These are phyloP conservation scores for Debaryomyces hansenii DNA, from an alignment of 805 yeast genomes.

Conservation along the genomic window DNA sequence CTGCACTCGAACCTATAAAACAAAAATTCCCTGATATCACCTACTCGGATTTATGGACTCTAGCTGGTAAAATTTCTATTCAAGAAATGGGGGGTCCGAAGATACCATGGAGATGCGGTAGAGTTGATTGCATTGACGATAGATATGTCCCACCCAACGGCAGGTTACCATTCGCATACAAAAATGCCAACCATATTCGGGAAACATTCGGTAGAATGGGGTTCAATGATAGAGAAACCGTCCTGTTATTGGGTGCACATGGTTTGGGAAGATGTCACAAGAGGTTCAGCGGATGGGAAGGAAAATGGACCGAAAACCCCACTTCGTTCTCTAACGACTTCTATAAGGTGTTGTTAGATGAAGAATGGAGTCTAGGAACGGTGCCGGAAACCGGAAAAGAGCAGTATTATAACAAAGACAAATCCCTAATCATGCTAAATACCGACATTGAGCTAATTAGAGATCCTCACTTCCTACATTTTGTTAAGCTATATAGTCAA, in stretches of 20 bases:
- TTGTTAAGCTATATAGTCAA: constrained; percentile 68
- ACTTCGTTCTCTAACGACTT: constrained; percentile 75
- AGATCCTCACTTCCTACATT: constrained; percentile 57
- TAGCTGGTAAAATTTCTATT: constrained; percentile 65
- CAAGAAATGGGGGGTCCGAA: constrained; percentile 67
- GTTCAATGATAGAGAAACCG: constrained; percentile 69
- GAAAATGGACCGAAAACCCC: constrained; percentile 88
- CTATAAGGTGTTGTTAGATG: constrained; percentile 39
- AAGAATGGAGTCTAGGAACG: constrained; percentile 49
- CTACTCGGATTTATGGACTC: constrained; percentile 70
- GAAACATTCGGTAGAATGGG: constrained; percentile 51
- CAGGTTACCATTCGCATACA: constrained; percentile 51
- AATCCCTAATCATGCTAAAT: constrained; percentile 80
- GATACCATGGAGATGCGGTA: constrained; percentile 57
- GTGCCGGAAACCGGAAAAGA: constrained; percentile 50
- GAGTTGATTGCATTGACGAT: constrained; percentile 33
- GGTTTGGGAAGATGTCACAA: constrained; percentile 75
- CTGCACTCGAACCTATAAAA: constrained; percentile 55
- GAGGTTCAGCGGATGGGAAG: constrained; percentile 74
- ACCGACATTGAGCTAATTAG: constrained; percentile 72
- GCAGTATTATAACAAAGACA: constrained; percentile 62
- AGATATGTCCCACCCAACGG: constrained; percentile 45
- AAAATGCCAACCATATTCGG: constrained; percentile 46
- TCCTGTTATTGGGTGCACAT: constrained; percentile 74
- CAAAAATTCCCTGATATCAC: constrained; percentile 59